Evolutionary conservation across 768 basidiomycete species (phyloP), one percentile per base, ranked within the genome.

Genomic region (Lentinula guzmanii): DNA sequence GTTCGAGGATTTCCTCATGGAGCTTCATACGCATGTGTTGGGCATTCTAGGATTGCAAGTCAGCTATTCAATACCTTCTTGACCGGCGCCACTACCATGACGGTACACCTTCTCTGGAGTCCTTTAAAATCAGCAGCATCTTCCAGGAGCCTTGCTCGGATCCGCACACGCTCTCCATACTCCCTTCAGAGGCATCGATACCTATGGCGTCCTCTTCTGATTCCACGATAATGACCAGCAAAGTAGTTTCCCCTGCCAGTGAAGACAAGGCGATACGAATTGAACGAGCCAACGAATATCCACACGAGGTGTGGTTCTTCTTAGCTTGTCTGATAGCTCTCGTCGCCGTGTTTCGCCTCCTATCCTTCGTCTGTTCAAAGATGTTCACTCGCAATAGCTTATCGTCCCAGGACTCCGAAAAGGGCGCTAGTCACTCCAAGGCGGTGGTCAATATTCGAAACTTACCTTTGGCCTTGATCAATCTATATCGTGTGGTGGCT

Each of bases 221-320:
- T 18, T 48, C 46, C 46, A 24, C 21, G 46, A 48, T 24, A 24
- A n/a, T 46, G 21, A 8, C 46, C 0, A n/a, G 46, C 46, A 24
- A 48, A 48, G 15, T 21, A 15, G n/a, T 5, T 10, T 33, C 11
- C 10, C 18, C 63, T 21, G 48, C 56, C n/a, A 61, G 63, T 61
- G 67, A 66, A 18, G 69, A 75, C 63, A 70, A 69, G 52, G 62
- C 63, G 18, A 61, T 74, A 52, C 70, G 71, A 37, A 58, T 68
- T 18, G 55, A 66, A 8, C 65, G 72, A 13, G 66, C 65, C 51
- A 65, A 65, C 13, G 51, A 64, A 31, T 81, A 81, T 65, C 77
- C 81, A 3, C 69, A 73, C 43, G 70, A 79, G 61, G 68, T 77
- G 21, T 77, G 79, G 71, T 81, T 75, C 66, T 71, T 77, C 61